Conservation (phyloP, 371 early-diverging fungal species). For the Lichtheimia hyalospora region DNA sequence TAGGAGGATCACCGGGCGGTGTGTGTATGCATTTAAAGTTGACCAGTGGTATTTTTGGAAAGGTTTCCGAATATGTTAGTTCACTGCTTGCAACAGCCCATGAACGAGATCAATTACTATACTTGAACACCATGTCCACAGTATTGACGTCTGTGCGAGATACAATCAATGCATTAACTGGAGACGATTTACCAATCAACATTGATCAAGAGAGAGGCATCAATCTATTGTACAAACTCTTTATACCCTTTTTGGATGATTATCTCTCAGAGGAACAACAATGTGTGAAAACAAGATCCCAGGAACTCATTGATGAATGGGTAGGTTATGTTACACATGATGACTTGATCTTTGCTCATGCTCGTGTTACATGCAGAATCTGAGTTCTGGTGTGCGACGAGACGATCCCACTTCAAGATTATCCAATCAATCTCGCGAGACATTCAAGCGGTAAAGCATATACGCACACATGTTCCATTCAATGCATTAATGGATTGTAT, state of each 20-base stretch:
- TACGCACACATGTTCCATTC: background rate
- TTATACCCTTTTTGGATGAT: slow-evolving; percentile 73
- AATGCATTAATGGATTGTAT: slow-evolving; percentile 1
- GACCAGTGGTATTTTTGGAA: background rate
- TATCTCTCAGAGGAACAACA: slow-evolving; percentile 58
- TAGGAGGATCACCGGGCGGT: too few relatives aligned
- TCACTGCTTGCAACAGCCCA: slow-evolving; percentile 40
- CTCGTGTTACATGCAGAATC: slow-evolving; percentile 1
- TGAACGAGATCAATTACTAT: slow-evolving; percentile 25
- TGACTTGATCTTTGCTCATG: background rate
- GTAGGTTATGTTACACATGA: slow-evolving; percentile 17
- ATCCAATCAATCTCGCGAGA: slow-evolving; percentile 21
- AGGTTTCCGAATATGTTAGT: slow-evolving; percentile 51
- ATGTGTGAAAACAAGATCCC: slow-evolving; percentile 33
- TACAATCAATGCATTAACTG: slow-evolving; percentile 54
- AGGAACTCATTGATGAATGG: slow-evolving; percentile 47
- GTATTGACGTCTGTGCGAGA: slow-evolving; percentile 22
- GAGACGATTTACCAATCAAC: slow-evolving; percentile 20
- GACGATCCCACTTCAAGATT: slow-evolving; percentile 6
- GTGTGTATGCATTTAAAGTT: too few relatives aligned
- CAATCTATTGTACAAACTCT: slow-evolving; percentile 64
- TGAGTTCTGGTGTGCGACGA: slow-evolving; percentile 9
- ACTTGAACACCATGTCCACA: slow-evolving; percentile 36
- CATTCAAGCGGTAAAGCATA: slow-evolving; percentile 23
- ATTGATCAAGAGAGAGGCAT: slow-evolving; percentile 40